Conservation (phyloP, 768 basidiomycete genomes). For the Suillus tomentosus region DNA sequence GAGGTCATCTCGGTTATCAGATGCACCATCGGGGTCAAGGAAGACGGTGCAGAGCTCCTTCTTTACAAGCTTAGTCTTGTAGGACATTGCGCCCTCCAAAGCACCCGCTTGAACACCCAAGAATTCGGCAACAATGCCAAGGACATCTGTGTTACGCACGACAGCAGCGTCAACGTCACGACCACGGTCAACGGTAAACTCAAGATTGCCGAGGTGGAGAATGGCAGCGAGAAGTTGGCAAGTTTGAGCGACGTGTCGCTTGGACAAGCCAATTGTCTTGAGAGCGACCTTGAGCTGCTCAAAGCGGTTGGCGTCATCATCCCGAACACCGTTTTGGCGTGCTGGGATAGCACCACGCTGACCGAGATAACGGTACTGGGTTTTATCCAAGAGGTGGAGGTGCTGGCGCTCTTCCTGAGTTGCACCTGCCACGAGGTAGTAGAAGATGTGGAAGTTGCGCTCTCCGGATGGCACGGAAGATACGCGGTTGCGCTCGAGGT, state of each 20-base stretch:
- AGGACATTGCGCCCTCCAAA: conserved; percentile 81
- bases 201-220: conserved; percentile 93
- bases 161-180: conserved; percentile 93
- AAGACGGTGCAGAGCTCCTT: conserved; percentile 98
- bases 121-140: conserved; percentile 88
- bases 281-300: conserved; percentile 94
- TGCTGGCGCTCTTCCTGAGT: conserved; percentile 86
- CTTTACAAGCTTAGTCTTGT: conserved; percentile 90
- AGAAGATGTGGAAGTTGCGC: conserved; percentile 97
- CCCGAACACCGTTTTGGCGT: conserved; percentile 49
- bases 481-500: conserved; percentile 91
- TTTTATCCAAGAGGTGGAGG: conserved; percentile 79
- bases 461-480: conserved; percentile 86
- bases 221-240: conserved; percentile 96
- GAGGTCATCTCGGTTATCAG: conserved; percentile 91
- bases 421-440: conserved; percentile 93
- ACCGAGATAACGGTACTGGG: conserved; percentile 85
- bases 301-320: conserved; percentile 86
- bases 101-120: conserved; percentile 75
- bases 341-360: conserved; percentile 54
- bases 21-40: conserved; percentile 91
- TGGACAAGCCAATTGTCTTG: conserved; percentile 91
- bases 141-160: conserved; percentile 80
- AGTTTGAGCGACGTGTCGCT: conserved; percentile 92
- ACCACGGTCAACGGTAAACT: conserved; percentile 81